These are phyloP conservation scores for Silene uniflora DNA, from an alignment of 148 eudicot species.

Conservation along the genomic window DNA sequence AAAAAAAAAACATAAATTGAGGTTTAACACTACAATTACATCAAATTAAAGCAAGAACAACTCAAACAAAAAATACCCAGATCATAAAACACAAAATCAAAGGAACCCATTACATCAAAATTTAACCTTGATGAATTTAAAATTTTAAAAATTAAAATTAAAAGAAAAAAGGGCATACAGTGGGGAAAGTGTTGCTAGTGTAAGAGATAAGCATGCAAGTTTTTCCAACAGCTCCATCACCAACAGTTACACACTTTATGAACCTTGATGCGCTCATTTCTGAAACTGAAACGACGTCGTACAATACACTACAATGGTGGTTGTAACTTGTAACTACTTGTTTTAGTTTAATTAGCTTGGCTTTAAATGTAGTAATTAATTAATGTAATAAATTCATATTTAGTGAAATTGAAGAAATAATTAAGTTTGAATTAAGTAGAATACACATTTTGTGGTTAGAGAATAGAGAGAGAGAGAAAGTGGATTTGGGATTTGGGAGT, in stretches of 20 bases:
- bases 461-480: too few species aligned
- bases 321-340: not conserved
- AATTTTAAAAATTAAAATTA: constrained; percentile 9
- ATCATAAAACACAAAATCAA: not conserved
- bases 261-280: constrained; percentile 43
- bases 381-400: constrained; percentile 4
- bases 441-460: too few species aligned
- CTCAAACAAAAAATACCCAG: constrained; percentile 6
- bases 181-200: constrained; percentile 54
- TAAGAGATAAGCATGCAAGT: constrained; percentile 39
- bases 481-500: not conserved
- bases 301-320: not conserved
- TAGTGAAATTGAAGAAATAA: constrained; percentile 9
- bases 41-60: not conserved
- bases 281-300: not conserved
- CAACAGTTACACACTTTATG: constrained; percentile 36
- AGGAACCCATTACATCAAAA: constrained; percentile 5
- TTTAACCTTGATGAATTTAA: not conserved
- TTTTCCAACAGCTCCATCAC: constrained; percentile 38
- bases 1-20: too few species aligned
- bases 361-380: not conserved
- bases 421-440: not conserved
- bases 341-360: not conserved
- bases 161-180: constrained; percentile 24
- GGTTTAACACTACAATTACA: not conserved